Base-by-base conservation (phyloP, 306 rosid genomes). In the Vachellia collinsii region DNA sequence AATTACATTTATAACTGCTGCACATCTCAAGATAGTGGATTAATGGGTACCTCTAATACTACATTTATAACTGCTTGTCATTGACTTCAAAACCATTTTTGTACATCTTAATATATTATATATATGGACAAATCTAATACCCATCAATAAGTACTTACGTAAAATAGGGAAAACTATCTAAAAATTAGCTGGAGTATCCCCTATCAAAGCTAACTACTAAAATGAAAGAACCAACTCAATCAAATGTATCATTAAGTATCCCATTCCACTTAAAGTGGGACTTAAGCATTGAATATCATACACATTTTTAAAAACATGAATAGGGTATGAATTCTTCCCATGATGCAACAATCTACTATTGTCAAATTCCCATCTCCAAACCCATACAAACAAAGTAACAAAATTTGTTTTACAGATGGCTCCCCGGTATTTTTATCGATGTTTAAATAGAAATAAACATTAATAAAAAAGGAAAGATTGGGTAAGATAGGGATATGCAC, bases 401-500 rank as follows among this genome's bases (percentile, higher is more conserved):
- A 17, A 38, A 20, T 42, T 34, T 41, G 36, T 42, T n/a, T 41
- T 41, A 68, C 51, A 41, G n/a, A 77, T 70, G 44, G 50, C 38
- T 41, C 25, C 41, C 22, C 36, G 41, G 11, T 51, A 9, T 43
- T 80, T 47, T 51, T 64, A 34, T 38, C 51, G 62, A 34, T 19
- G 41, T 3, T 22, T 68, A 8, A 43, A 76, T 70, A 48, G n/a
- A 41, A 11, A 22, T 41, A 76, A 75, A 39, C 48, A 72, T 11
- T 47, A 43, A 58, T 48, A 22, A 58, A 22, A 61, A 43, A 37
- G 46, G 1, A 38, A 39, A 58, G 42, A 83, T 36, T 19, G 37
- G 20, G 10, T 53, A 50, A 58, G 75, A 16, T 50, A 46, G 20
- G 65, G 74, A 63, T 77, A 80, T 14, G n/a, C 50, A 73, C 81